Conservation (phyloP, 2,329 filamentous ascomycete species). For the Coniochaeta sp. region DNA sequence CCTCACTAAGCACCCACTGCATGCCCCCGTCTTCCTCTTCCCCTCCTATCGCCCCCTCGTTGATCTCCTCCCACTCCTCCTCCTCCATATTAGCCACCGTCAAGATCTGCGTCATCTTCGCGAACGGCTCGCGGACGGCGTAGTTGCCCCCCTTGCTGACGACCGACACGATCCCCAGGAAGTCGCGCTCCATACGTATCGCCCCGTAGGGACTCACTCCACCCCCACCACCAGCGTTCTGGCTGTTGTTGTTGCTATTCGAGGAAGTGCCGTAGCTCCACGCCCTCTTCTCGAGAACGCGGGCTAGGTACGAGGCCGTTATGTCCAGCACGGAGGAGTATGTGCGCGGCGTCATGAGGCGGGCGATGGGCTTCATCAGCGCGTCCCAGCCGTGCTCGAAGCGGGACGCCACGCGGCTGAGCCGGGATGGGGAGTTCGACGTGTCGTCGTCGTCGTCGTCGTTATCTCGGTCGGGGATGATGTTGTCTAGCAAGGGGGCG, state of each 20-base stretch:
- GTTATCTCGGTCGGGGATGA: neutral
- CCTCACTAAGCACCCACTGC: conserved; percentile 62
- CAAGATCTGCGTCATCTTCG: conserved; percentile 69
- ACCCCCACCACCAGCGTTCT: no score
- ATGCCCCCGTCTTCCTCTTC: conserved; percentile 58
- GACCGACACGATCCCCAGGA: conserved; percentile 64
- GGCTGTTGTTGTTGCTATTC: no score
- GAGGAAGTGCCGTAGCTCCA: conserved; percentile 56
- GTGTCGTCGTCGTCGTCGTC: no score
- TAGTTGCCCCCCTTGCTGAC: conserved; percentile 64
- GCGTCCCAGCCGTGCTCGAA: conserved; percentile 84
- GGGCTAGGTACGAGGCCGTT: conserved; percentile 68
- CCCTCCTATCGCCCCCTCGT: conserved; percentile 31
- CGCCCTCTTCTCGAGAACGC: conserved; percentile 79
- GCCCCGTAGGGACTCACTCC: conserved; percentile 76
- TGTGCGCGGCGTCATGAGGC: conserved; percentile 72
- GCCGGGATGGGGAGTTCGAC: no score
- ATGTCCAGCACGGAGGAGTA: conserved; percentile 70
- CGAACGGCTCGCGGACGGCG: conserved; percentile 69
- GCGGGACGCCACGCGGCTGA: conserved; percentile 67
- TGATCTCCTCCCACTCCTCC: conserved; percentile 88
- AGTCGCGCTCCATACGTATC: conserved; percentile 76
- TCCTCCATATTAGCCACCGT: conserved; percentile 95
- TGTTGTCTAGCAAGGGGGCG: neutral
- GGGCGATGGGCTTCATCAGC: conserved; percentile 75